Percentiles rank a stretch among this genome's conserved stretches.
phyloP scores from a whole-genome alignment of 2,329 filamentous ascomycete species.

The Chaetoscypha palmicola region DNA sequence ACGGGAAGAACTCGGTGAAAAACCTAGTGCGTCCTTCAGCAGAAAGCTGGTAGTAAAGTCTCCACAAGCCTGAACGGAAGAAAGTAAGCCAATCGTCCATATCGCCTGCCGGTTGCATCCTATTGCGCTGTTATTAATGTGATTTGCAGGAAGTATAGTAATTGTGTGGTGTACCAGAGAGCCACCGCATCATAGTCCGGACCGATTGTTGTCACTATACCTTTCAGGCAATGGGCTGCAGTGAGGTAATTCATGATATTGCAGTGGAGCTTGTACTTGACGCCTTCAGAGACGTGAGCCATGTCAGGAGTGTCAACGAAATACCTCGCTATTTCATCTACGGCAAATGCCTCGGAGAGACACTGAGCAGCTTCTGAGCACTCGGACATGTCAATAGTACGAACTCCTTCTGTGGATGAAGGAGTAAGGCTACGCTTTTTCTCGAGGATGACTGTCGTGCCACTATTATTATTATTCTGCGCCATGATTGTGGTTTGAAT shows the following conservation, averaged over 20 bases:
- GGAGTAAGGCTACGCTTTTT: constrained; percentile 28
- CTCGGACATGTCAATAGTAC: constrained; percentile 57
- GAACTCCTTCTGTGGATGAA: constrained; percentile 46
- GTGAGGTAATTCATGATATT: constrained; percentile 72
- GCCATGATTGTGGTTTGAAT: constrained; percentile 27
- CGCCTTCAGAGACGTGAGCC: constrained; percentile 52
- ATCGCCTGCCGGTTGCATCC: constrained; percentile 68
- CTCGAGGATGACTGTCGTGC: constrained; percentile 20
- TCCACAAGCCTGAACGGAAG: constrained; percentile 70
- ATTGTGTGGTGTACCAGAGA: constrained; percentile 55
- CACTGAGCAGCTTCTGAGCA: constrained; percentile 64
- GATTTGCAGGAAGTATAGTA: not conserved
- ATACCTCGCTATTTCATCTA: constrained; percentile 68
- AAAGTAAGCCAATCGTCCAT: constrained; percentile 68
- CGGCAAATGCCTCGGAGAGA: constrained; percentile 70
- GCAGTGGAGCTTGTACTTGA: constrained; percentile 70
- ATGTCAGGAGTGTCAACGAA: constrained; percentile 66
- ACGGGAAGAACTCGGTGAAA: constrained; percentile 68
- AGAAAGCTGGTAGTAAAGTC: constrained; percentile 67
- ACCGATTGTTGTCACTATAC: constrained; percentile 67
- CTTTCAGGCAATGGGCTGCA: constrained; percentile 67
- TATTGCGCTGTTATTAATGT: constrained; percentile 30
- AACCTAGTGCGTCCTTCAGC: constrained; percentile 66
- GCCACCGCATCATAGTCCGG: constrained; percentile 71
- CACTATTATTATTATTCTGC: constrained; percentile 34